A percentile compares a stretch with the other conserved stretches of the same genome.
These are phyloP conservation scores for Saccharomycopsis hybrid DNA, from an alignment of 1,139 yeast species.

Conservation along the genomic window DNA sequence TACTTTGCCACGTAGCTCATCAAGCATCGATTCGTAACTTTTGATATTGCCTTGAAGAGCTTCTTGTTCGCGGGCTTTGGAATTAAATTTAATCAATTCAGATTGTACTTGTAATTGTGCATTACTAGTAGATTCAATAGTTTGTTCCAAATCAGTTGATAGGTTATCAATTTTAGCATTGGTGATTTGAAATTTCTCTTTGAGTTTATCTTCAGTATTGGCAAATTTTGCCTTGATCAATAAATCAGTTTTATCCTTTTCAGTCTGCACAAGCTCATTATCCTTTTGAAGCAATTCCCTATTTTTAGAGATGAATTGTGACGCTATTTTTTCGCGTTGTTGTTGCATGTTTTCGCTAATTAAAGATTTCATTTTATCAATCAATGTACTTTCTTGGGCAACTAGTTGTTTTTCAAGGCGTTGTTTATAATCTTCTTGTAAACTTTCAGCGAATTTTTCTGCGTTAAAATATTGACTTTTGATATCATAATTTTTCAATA, in stretches of 20 bases:
- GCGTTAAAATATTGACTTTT: conserved; percentile 22
- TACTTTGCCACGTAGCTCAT: conserved; percentile 21
- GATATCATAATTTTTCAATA: conserved; percentile 19
- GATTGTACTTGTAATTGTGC: conserved; percentile 7
- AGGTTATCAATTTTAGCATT: not conserved
- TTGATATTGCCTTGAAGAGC: not conserved
- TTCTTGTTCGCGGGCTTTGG: conserved; percentile 26
- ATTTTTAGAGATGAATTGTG: conserved; percentile 1
- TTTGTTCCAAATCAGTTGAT: not conserved
- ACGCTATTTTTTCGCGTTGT: conserved; percentile 7
- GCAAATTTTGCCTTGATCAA: not conserved
- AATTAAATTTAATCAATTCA: conserved; percentile 21
- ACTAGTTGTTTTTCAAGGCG: conserved; percentile 30
- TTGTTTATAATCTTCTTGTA: conserved; percentile 29
- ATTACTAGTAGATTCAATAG: conserved; percentile 5
- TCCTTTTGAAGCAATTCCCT: not conserved
- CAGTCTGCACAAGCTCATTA: not conserved
- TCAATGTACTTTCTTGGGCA: conserved; percentile 28
- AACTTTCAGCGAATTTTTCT: conserved; percentile 24
- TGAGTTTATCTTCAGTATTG: not conserved
- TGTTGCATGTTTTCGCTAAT: conserved; percentile 8
- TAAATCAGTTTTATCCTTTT: not conserved
- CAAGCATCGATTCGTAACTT: conserved; percentile 27
- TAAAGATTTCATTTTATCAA: conserved; percentile 23
- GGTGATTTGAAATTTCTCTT: not conserved